Evolutionary conservation across 441 rosid species (phyloP).

Genomic region (Aquilaria agallochum): DNA sequence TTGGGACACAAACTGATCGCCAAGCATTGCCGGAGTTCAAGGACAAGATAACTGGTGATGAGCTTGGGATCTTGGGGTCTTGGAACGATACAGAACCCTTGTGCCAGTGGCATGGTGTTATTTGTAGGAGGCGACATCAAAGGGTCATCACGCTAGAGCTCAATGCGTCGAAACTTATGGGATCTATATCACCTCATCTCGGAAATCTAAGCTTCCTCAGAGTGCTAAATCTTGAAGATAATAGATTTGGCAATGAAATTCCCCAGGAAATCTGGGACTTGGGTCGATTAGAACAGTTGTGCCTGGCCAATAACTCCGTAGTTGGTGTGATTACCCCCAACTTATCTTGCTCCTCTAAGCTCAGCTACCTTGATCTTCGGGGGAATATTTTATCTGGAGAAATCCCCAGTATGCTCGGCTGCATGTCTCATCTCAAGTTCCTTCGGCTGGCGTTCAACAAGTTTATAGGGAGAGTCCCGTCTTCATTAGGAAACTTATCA

Average conservation of each 20-base stretch:
- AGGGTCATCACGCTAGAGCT: slow-evolving; percentile 9
- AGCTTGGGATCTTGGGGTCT: neutral
- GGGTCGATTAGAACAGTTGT: slow-evolving; percentile 3
- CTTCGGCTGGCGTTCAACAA: too few relatives aligned
- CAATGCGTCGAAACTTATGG: slow-evolving; percentile 5
- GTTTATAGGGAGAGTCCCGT: too few relatives aligned
- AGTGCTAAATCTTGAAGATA: slow-evolving; percentile 15
- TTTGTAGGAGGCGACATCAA: slow-evolving; percentile 8
- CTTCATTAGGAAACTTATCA: too few relatives aligned
- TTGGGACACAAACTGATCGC: too few relatives aligned
- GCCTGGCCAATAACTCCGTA: neutral
- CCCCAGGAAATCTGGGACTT: slow-evolving; percentile 5
- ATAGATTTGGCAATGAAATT: slow-evolving; percentile 1
- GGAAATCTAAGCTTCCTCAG: slow-evolving; percentile 15
- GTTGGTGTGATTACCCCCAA: slow-evolving; percentile 8
- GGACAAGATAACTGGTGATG: too few relatives aligned
- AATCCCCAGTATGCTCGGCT: slow-evolving; percentile 1
- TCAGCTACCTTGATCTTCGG: neutral
- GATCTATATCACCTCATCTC: slow-evolving; percentile 12
- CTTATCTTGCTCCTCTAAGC: slow-evolving; percentile 10
- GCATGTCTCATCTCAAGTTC: too few relatives aligned
- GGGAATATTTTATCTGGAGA: slow-evolving; percentile 13
- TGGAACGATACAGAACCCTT: slow-evolving; percentile 4
- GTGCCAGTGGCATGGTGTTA: slow-evolving; percentile 13
- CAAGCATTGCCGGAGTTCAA: too few relatives aligned